phyloP scores from a whole-genome alignment of 257 asterid genomes.

The Parsonsia alboflavescens region DNA sequence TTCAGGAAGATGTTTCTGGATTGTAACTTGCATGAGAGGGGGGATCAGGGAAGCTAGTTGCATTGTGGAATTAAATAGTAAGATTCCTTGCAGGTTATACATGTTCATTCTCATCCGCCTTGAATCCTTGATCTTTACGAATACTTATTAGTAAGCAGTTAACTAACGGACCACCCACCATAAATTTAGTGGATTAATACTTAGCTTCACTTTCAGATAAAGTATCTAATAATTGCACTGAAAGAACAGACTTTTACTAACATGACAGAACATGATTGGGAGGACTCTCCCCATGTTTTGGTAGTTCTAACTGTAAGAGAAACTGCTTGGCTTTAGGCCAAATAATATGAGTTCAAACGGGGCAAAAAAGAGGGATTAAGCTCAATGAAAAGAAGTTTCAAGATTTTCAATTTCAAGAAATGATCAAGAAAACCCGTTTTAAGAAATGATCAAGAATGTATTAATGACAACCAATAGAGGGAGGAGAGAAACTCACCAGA shows the following conservation, averaged over 20 bases:
- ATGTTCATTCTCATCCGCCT: background rate
- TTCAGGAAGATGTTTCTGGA: background rate
- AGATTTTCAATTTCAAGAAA: too few relatives aligned
- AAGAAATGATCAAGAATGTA: too few relatives aligned
- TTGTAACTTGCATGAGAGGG: background rate
- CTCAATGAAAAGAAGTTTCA: too few relatives aligned
- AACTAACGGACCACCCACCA: background rate
- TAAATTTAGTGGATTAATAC: background rate
- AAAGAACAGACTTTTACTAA: background rate
- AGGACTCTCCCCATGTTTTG: background rate
- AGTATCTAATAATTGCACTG: background rate
- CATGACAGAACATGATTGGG: background rate
- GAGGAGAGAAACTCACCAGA: constrained; percentile 35
- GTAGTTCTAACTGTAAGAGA: background rate
- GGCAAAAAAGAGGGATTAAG: too few relatives aligned
- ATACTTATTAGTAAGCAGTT: background rate
- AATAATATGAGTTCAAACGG: too few relatives aligned
- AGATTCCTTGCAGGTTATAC: background rate
- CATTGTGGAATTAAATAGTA: background rate
- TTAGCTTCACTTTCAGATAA: background rate
- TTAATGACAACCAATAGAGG: too few relatives aligned
- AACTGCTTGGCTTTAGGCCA: background rate
- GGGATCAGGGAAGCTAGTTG: background rate
- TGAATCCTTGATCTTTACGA: background rate
- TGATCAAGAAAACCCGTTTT: too few relatives aligned